Percentiles rank a stretch among this genome's conserved stretches.
Evolutionary conservation across 495 filamentous ascomycete genomes (phyloP).

Genomic region (Penicillium manginii): DNA sequence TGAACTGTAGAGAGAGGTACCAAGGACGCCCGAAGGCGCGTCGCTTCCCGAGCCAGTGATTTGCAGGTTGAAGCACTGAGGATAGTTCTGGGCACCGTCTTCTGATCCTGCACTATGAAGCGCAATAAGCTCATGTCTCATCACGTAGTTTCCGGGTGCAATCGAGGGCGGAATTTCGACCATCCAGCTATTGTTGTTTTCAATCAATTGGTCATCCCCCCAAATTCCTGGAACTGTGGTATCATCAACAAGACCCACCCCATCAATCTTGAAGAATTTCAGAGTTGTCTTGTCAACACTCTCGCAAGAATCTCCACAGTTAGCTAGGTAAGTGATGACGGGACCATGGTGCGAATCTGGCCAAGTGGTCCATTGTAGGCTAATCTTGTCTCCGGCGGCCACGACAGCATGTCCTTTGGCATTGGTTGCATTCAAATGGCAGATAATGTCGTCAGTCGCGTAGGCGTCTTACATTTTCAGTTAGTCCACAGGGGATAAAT

Average conservation of each 20-base stretch:
- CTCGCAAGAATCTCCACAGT: constrained; percentile 64
- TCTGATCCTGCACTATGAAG: constrained; percentile 61
- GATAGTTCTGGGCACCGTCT: constrained; percentile 75
- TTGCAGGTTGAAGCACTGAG: constrained; percentile 74
- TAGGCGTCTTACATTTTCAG: constrained; percentile 37
- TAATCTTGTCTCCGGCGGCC: constrained; percentile 56
- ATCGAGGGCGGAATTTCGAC: constrained; percentile 67
- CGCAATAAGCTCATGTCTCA: constrained; percentile 78
- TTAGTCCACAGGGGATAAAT: constrained; percentile 27
- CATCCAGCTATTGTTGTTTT: constrained; percentile 65
- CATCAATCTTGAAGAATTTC: constrained; percentile 76
- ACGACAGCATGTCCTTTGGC: constrained; percentile 56
- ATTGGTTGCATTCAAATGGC: constrained; percentile 60
- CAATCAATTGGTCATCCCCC: constrained; percentile 67
- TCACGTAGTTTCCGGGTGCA: constrained; percentile 71
- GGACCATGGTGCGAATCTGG: constrained; percentile 69
- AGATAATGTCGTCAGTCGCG: constrained; percentile 63
- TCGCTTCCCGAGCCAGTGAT: constrained; percentile 65
- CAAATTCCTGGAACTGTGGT: constrained; percentile 57
- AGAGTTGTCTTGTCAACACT: constrained; percentile 63
- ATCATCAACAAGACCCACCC: constrained; percentile 59
- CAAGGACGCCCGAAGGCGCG: constrained; percentile 57
- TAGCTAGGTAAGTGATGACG: constrained; percentile 72
- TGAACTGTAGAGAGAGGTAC: constrained; percentile 61
- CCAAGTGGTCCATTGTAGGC: constrained; percentile 68